These are phyloP conservation scores for Takakia lepidozioides DNA, from an alignment of 225 moss, liverwort and hornwort genomes.

Conservation along the genomic window DNA sequence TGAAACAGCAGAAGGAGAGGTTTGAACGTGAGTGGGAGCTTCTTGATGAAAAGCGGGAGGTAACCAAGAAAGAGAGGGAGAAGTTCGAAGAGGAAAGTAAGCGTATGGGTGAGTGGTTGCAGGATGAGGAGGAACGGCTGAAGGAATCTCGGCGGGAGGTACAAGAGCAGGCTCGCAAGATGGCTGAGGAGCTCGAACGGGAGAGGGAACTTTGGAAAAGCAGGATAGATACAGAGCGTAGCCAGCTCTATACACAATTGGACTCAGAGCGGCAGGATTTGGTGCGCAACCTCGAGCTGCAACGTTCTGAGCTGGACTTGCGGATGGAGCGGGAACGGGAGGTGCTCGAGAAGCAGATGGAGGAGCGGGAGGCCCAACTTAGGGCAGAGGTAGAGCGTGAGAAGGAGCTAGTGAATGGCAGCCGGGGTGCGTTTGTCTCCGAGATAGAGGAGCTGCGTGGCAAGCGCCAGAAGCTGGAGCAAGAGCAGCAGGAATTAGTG, in stretches of 20 bases:
- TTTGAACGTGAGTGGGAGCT: conserved; percentile 98
- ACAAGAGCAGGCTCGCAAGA: conserved; percentile 55
- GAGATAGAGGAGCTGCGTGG: conserved; percentile 43
- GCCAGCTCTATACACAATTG: conserved; percentile 70
- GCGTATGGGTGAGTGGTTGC: conserved; percentile 86
- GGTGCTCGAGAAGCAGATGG: conserved; percentile 55
- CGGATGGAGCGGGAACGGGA: conserved; percentile 78
- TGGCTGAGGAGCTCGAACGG: conserved; percentile 65
- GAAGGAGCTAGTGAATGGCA: conserved; percentile 55
- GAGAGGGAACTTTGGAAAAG: conserved; percentile 81
- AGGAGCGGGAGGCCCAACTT: conserved; percentile 63
- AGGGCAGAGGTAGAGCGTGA: conserved; percentile 61
- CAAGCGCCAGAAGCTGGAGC: conserved; percentile 79
- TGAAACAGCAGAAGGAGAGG: conserved; percentile 78
- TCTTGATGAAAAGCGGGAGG: conserved; percentile 85
- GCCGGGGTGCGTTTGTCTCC: conserved; percentile 28
- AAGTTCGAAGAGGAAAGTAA: conserved; percentile 74
- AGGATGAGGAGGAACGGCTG: conserved; percentile 76
- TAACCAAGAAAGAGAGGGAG: conserved; percentile 69
- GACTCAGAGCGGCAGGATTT: conserved; percentile 82
- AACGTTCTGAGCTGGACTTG: conserved; percentile 71
- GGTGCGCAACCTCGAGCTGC: conserved; percentile 63
- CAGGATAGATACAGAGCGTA: conserved; percentile 67
- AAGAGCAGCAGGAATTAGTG: conserved; percentile 62
- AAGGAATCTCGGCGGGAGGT: conserved; percentile 63